Conservation (phyloP, 352 stramenopile species). For the Globisporangium polare region DNA sequence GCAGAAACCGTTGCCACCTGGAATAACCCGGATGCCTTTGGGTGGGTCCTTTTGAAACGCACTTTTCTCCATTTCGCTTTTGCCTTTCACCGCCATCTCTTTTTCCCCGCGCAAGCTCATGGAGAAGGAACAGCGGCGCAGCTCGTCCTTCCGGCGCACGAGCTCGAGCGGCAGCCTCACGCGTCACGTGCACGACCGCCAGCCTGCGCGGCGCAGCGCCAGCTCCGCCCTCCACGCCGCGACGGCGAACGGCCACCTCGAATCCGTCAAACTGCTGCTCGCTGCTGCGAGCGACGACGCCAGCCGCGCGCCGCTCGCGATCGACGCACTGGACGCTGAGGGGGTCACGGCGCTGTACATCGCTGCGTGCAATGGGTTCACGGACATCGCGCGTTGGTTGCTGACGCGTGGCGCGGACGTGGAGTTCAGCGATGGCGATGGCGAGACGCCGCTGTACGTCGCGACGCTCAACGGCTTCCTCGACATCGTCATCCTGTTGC, state of each 20-base stretch:
- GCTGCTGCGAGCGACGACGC: not conserved
- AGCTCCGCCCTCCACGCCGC: not conserved
- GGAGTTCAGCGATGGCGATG: slow-evolving; percentile 4
- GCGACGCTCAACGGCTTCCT: slow-evolving; percentile 7
- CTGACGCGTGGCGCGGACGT: not conserved
- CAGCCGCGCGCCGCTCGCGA: not conserved
- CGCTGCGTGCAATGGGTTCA: slow-evolving; percentile 1
- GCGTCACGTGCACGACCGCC: not conserved
- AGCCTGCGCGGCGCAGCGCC: not conserved
- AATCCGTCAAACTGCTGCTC: slow-evolving; percentile 9
- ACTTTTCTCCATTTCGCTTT: too few species aligned
- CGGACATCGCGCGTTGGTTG: not conserved
- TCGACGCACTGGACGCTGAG: not conserved
- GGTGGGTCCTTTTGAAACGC: too few species aligned
- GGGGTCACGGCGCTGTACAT: slow-evolving; percentile 9
- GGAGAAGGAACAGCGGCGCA: not conserved
- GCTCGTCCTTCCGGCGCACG: slow-evolving; percentile 43
- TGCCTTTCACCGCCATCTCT: too few species aligned
- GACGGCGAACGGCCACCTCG: slow-evolving; percentile 5
- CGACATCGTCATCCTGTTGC: not conserved
- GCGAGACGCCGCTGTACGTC: slow-evolving; percentile 11
- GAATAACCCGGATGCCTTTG: too few species aligned
- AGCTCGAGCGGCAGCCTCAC: not conserved
- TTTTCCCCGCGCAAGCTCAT: too few species aligned
- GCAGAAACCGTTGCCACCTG: too few species aligned